phyloP scores from a whole-genome alignment of 202 grass and related monocot species.

The Dendrocalamus latiflorus region DNA sequence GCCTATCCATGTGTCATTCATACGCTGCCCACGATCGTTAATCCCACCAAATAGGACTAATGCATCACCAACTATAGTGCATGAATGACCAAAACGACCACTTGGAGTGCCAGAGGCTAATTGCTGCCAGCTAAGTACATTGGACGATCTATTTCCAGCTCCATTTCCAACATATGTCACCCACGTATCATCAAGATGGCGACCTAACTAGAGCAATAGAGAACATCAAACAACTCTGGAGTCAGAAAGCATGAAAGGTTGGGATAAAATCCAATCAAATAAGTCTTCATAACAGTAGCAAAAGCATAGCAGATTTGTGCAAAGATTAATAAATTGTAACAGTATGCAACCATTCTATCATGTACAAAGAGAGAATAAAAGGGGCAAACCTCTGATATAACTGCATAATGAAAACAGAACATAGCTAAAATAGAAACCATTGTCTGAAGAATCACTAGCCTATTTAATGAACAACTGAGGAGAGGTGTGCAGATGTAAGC shows the following conservation, averaged over 20 bases:
- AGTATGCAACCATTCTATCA: conserved; percentile 13
- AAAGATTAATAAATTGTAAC: background rate
- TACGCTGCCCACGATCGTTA: conserved; percentile 62
- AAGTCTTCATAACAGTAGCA: background rate
- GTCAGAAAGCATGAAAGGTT: conserved; percentile 4
- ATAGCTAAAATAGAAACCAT: background rate
- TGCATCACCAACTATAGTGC: conserved; percentile 43
- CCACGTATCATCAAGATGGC: conserved; percentile 96
- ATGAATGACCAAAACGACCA: conserved; percentile 92
- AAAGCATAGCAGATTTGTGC: conserved; percentile 6
- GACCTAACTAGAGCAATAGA: conserved; percentile 65
- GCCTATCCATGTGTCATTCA: conserved; percentile 93
- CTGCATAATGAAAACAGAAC: conserved; percentile 4
- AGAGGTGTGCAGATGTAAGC: background rate
- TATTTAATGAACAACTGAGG: conserved; percentile 1
- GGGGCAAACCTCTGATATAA: background rate
- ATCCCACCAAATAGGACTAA: conserved; percentile 93
- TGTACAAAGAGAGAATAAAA: background rate
- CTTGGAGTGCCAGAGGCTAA: conserved; percentile 73
- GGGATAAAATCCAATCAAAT: background rate
- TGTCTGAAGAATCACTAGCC: background rate
- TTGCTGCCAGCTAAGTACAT: conserved; percentile 62
- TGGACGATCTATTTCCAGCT: conserved; percentile 44
- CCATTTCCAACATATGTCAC: conserved; percentile 80
- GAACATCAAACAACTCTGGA: conserved; percentile 20